Base-by-base conservation (phyloP, 164 flowering plant genomes). In the Vitis vinifera region DNA sequence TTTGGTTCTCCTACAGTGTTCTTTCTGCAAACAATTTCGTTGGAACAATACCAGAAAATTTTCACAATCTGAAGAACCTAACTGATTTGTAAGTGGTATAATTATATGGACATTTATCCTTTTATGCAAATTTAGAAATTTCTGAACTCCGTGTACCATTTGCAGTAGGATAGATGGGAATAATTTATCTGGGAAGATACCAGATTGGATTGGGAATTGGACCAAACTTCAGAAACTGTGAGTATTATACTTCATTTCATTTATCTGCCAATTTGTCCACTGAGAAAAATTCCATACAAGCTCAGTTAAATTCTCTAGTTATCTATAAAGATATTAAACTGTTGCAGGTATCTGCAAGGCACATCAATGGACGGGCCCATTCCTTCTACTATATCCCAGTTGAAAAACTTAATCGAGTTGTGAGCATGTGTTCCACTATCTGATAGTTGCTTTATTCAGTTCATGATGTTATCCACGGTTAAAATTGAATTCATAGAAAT, bases 121-220 rank as follows among this genome's bases (percentile, higher is more conserved):
- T 37, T 0, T 49, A 23, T 57, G 9, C 51, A 5, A 57, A 55
- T 11, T 16, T 17, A n/a, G 8, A 13, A 13, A 1, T 37, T n/a
- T 59, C 31, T 53, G 29, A 27, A 27, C n/a, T 30, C n/a, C 17
- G n/a, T 17, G 5, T 81, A 10, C 63, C 67, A 12, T 55, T 69
- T 86, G 83, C 93, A 95, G 99, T 80, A 73, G 88, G 71, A 81
- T 95, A 73, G 93, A 86, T 77, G 98, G 98, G 68, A 91, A 37
- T 74, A 17, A 27, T 11, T 62, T 93, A 29, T 78, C 92, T 4
- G 98, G 99, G 60, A 85, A 62, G 72, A 86, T 95, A 77, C 99
- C 99, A 47, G 84, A 84, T 68, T 83, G 90, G 65, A 88, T 95
- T 56, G 97, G 98, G 53, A 91, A 87, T 72, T 89, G 91, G 98